Conservation (phyloP, 345 rosid species). For the Microcos paniculata region DNA sequence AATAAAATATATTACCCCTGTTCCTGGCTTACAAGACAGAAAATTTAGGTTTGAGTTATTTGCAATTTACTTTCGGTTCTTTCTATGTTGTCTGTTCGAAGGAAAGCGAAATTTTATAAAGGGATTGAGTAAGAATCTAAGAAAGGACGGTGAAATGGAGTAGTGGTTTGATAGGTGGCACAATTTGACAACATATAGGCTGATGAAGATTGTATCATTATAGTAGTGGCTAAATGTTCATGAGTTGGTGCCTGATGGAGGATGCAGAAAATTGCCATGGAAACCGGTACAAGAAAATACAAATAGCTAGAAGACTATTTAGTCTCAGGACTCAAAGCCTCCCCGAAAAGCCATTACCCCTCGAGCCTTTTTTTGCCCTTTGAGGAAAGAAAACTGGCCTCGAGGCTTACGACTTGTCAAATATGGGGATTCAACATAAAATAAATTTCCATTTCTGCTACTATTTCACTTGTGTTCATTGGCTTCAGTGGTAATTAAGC, state of each 20-base stretch:
- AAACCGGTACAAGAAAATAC: not conserved
- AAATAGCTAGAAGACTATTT: not conserved
- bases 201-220: constrained; percentile 14
- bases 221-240: not conserved
- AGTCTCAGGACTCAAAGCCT: not conserved
- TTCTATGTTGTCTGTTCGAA: not conserved
- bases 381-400: not conserved
- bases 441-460: no score
- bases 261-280: constrained; percentile 3
- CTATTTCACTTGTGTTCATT: no score
- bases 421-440: no score
- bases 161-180: constrained; percentile 11
- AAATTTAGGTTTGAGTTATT: not conserved
- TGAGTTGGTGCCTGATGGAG: constrained; percentile 4
- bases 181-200: constrained; percentile 3
- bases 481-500: no score
- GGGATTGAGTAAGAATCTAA: not conserved
- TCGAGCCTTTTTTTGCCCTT: not conserved
- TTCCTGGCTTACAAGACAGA: not conserved
- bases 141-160: constrained; percentile 17
- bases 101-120: constrained; percentile 1
- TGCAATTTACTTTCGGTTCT: not conserved
- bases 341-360: constrained; percentile 7
- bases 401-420: no score
- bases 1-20: not conserved